Evolutionary conservation across 495 filamentous ascomycete genomes (phyloP).

Genomic region (Parathielavia hyrcaniae): DNA sequence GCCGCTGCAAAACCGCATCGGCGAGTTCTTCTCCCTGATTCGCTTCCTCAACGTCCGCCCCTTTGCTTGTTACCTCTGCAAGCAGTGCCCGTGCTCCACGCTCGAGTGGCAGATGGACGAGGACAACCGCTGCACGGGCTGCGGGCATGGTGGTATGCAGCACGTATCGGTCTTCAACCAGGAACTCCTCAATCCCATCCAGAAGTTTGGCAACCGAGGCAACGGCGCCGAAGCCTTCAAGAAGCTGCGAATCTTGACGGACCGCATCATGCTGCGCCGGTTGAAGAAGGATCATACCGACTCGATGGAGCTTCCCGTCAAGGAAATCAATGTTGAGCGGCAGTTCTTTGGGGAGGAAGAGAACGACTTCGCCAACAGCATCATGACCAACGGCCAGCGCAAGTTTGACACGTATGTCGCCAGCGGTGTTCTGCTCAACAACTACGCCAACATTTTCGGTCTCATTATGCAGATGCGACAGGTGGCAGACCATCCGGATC

Average conservation of each 20-base stretch:
- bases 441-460: slow-evolving; percentile 85
- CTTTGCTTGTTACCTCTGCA: slow-evolving; percentile 91
- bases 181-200: slow-evolving; percentile 80
- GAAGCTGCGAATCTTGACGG: slow-evolving; percentile 79
- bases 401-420: slow-evolving; percentile 94
- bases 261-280: slow-evolving; percentile 88
- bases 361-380: slow-evolving; percentile 87
- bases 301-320: slow-evolving; percentile 90
- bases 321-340: slow-evolving; percentile 83
- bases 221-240: slow-evolving; percentile 58
- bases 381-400: slow-evolving; percentile 82
- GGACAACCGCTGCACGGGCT: slow-evolving; percentile 59
- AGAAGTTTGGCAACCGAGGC: slow-evolving; percentile 46
- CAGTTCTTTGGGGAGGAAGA: slow-evolving; percentile 96
- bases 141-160: slow-evolving; percentile 61
- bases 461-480: slow-evolving; percentile 98
- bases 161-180: slow-evolving; percentile 96
- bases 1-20: slow-evolving; percentile 91
- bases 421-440: slow-evolving; percentile 90
- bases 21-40: slow-evolving; percentile 91
- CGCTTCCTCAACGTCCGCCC: slow-evolving; percentile 82
- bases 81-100: slow-evolving; percentile 66
- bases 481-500: slow-evolving; percentile 89
- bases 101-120: slow-evolving; percentile 77
- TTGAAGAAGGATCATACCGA: slow-evolving; percentile 87